phyloP scores from a whole-genome alignment of 371 early-diverging fungal species.

The Nematocida major region DNA sequence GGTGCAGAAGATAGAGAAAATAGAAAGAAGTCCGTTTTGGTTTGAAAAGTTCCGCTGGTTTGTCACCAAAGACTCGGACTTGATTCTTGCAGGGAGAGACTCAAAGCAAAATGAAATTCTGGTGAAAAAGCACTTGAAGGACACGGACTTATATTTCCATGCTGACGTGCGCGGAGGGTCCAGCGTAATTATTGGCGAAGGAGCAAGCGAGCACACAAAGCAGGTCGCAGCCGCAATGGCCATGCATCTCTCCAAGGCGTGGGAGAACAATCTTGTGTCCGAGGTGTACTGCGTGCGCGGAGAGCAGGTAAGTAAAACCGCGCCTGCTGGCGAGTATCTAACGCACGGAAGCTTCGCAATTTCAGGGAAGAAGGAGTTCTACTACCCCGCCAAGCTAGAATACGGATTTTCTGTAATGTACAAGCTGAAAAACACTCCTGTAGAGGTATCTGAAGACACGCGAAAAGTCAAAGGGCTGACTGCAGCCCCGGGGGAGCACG shows the following conservation, averaged over 20 bases:
- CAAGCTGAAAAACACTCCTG: slow-evolving; percentile 64
- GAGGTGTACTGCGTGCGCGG: slow-evolving; percentile 88
- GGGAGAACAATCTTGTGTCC: slow-evolving; percentile 89
- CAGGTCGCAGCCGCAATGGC: slow-evolving; percentile 90
- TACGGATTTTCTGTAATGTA: slow-evolving; percentile 92
- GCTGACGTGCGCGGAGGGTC: slow-evolving; percentile 91
- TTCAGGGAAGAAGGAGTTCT: slow-evolving; percentile 82
- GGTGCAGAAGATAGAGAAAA: slow-evolving; percentile 53
- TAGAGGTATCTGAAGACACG: slow-evolving; percentile 17
- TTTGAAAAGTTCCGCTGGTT: slow-evolving; percentile 99
- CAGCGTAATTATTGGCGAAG: slow-evolving; percentile 67
- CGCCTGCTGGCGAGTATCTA: slow-evolving; percentile 88
- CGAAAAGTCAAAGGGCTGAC: slow-evolving; percentile 22
- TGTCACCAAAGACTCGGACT: slow-evolving; percentile 76
- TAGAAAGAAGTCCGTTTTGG: slow-evolving; percentile 78
- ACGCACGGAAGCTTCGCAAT: slow-evolving; percentile 91
- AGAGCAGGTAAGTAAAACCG: slow-evolving; percentile 81
- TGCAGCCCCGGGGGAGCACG: slow-evolving; percentile 73
- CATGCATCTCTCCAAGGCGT: slow-evolving; percentile 81
- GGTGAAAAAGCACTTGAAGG: slow-evolving; percentile 69
- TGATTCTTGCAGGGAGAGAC: slow-evolving; percentile 89
- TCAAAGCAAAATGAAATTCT: slow-evolving; percentile 89
- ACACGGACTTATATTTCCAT: slow-evolving; percentile 82
- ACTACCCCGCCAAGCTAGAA: slow-evolving; percentile 78
- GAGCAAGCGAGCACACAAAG: slow-evolving; percentile 72